Conservation (phyloP, 352 stramenopile species). For the Blastocystis sp. region DNA sequence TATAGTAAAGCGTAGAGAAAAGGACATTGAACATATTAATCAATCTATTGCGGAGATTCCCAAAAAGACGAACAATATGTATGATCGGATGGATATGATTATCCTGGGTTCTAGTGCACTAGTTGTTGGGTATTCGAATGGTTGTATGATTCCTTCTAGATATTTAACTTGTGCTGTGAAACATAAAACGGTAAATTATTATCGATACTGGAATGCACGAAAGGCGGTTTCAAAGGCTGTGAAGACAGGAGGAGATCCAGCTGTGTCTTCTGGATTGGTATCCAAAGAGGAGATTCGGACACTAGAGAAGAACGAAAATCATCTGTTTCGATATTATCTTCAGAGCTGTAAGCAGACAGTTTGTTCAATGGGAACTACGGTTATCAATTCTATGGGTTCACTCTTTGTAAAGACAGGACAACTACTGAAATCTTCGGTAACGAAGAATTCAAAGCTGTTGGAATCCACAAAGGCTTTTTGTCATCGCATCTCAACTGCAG, state of each 20-base stretch:
- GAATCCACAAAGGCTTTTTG: background rate
- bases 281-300: constrained; percentile 8
- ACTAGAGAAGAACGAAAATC: constrained; percentile 8
- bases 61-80: constrained; percentile 41
- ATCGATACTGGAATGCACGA: constrained; percentile 27
- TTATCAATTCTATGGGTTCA: background rate
- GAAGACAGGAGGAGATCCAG: background rate
- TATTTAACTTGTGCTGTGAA: constrained; percentile 1
- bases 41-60: constrained; percentile 14
- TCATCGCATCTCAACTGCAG: background rate
- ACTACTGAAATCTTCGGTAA: background rate
- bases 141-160: background rate
- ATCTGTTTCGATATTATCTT: constrained; percentile 8
- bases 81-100: constrained; percentile 35
- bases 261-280: background rate
- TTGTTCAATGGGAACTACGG: background rate
- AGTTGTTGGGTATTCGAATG: background rate
- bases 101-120: background rate
- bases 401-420: background rate
- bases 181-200: constrained; percentile 36
- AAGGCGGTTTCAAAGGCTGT: background rate
- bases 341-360: background rate
- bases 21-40: constrained; percentile 39
- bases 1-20: background rate
- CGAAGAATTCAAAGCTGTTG: background rate